A percentile compares a stretch with the other conserved stretches of the same genome.
Evolutionary conservation across 2,329 filamentous ascomycete genomes (phyloP).

Genomic region (Ophiostoma angusticollis): DNA sequence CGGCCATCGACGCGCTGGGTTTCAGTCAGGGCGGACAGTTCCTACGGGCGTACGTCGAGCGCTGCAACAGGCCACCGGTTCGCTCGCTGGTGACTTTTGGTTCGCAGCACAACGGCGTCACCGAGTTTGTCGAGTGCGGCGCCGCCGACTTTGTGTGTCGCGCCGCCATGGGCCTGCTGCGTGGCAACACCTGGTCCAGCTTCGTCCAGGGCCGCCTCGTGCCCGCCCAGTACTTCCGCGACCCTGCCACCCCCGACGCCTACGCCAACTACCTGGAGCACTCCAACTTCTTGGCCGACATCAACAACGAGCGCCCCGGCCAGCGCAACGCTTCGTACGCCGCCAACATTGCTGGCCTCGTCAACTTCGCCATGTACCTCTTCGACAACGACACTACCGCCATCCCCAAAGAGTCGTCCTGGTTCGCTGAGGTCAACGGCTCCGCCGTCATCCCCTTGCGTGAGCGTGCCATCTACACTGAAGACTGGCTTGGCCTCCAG

Average conservation of each 20-base stretch:
- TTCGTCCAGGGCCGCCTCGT: conserved; percentile 72
- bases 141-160: conserved; percentile 67
- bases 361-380: conserved; percentile 77
- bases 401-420: conserved; percentile 78
- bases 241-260: conserved; percentile 48
- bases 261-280: conserved; percentile 61
- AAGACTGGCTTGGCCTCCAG: conserved; percentile 88
- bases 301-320: conserved; percentile 74
- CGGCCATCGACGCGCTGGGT: conserved; percentile 78
- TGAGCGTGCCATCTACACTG: conserved; percentile 60
- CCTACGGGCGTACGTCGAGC: conserved; percentile 78
- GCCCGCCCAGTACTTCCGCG: conserved; percentile 89
- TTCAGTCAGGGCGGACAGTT: conserved; percentile 97
- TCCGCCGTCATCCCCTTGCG: conserved; percentile 55
- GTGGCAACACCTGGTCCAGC: conserved; percentile 64
- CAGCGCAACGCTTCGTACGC: conserved; percentile 65
- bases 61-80: conserved; percentile 66
- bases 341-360: conserved; percentile 53
- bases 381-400: conserved; percentile 80
- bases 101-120: conserved; percentile 85
- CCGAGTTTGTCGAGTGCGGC: conserved; percentile 63
- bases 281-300: conserved; percentile 84
- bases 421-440: conserved; percentile 78
- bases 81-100: conserved; percentile 78
- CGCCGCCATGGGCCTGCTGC: conserved; percentile 63